Conservation (phyloP, 306 rosid genomes). For the Lablab purpureus region DNA sequence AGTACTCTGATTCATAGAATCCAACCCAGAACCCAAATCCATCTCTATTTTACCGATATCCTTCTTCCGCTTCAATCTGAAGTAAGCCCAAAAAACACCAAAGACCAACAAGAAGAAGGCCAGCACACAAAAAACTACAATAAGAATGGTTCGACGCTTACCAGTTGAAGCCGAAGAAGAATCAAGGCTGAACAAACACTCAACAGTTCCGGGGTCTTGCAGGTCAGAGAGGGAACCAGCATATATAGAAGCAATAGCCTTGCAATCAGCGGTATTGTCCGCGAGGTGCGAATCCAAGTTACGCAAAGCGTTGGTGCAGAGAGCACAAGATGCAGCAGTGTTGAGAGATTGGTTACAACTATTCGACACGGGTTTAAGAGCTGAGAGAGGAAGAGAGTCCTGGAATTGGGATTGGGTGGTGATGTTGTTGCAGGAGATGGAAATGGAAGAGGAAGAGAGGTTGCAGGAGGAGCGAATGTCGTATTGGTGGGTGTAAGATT, state of each 20-base stretch:
- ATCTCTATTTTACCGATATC: conserved; percentile 40
- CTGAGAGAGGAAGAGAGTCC: conserved; percentile 1
- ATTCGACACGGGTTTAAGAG: neutral
- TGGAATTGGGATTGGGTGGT: conserved; percentile 55
- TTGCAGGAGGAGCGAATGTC: conserved; percentile 37
- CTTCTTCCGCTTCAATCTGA: conserved; percentile 35
- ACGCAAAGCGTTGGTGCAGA: conserved; percentile 57
- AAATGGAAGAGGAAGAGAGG: conserved; percentile 33
- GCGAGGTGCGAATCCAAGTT: conserved; percentile 41
- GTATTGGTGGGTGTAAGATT: neutral
- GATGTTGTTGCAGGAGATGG: conserved; percentile 69
- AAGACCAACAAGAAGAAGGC: conserved; percentile 28
- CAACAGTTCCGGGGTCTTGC: conserved; percentile 53
- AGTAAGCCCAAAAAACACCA: conserved; percentile 41
- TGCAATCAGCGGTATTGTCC: conserved; percentile 63
- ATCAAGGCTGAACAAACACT: conserved; percentile 57
- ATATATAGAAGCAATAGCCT: conserved; percentile 54
- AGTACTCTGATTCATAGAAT: neutral
- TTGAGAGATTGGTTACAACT: conserved; percentile 63
- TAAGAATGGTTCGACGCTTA: conserved; percentile 37
- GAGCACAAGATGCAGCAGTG: conserved; percentile 60
- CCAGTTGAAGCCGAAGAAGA: conserved; percentile 27
- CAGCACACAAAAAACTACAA: conserved; percentile 42
- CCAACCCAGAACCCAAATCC: conserved; percentile 32
- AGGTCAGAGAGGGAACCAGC: conserved; percentile 62